These are phyloP conservation scores for Trichoderma orchidacearum DNA, from an alignment of 495 filamentous ascomycete species.

Conservation along the genomic window DNA sequence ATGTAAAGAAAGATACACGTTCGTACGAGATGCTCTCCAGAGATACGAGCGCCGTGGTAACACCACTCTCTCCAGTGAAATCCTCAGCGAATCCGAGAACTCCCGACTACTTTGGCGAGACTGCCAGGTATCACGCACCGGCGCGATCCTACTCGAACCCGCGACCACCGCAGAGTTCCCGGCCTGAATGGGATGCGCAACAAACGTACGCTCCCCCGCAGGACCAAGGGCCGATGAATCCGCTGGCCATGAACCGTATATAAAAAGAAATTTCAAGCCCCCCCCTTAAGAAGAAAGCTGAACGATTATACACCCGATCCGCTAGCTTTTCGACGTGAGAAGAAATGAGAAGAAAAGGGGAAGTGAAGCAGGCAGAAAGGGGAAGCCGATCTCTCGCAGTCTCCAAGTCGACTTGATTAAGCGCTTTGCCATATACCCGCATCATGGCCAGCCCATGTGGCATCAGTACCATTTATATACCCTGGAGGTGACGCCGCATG, in stretches of 20 bases:
- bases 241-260: slow-evolving; percentile 33
- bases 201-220: slow-evolving; percentile 17
- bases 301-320: not conserved
- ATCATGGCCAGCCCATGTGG: not conserved
- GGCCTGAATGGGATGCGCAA: slow-evolving; percentile 23
- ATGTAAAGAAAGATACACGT: slow-evolving; percentile 47
- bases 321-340: not conserved
- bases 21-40: slow-evolving; percentile 73
- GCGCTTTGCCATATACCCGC: not conserved
- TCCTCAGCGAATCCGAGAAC: slow-evolving; percentile 20
- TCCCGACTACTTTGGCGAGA: slow-evolving; percentile 34
- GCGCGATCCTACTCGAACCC: slow-evolving; percentile 34
- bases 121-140: slow-evolving; percentile 29
- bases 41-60: slow-evolving; percentile 34
- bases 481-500: not conserved
- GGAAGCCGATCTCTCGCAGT: not conserved
- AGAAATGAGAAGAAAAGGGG: not conserved
- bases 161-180: slow-evolving; percentile 21
- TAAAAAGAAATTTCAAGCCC: too few species aligned
- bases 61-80: slow-evolving; percentile 27
- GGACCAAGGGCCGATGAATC: slow-evolving; percentile 23
- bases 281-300: not conserved
- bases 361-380: not conserved
- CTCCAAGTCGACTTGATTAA: not conserved
- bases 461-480: not conserved